Evolutionary conservation across 805 yeast genomes (phyloP).

Genomic region (Yamadazyma philogaea): DNA sequence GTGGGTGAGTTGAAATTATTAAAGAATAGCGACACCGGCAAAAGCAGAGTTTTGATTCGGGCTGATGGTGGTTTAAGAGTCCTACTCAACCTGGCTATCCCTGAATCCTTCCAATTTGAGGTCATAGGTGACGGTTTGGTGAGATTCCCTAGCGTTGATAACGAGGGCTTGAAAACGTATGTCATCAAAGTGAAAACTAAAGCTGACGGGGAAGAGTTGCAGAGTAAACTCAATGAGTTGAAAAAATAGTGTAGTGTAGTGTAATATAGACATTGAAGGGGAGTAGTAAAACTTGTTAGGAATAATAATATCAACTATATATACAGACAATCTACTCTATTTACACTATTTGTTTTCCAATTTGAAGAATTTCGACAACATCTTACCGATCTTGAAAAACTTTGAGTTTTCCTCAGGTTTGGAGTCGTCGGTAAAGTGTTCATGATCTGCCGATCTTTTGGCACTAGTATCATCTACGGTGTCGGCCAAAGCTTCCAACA

Average conservation of each 20-base stretch:
- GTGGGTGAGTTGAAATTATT: constrained; percentile 80
- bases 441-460: constrained; percentile 52
- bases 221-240: constrained; percentile 26
- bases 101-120: constrained; percentile 56
- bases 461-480: constrained; percentile 80
- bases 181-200: constrained; percentile 73
- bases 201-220: constrained; percentile 59
- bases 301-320: constrained; percentile 5
- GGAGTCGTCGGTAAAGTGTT: constrained; percentile 32
- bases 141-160: constrained; percentile 60
- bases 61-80: constrained; percentile 88
- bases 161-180: constrained; percentile 59
- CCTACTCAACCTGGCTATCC: constrained; percentile 62
- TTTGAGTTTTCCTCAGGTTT: constrained; percentile 31
- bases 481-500: constrained; percentile 93
- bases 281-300: not conserved
- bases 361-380: constrained; percentile 57
- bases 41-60: constrained; percentile 71
- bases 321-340: constrained; percentile 9
- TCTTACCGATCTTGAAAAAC: constrained; percentile 54
- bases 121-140: constrained; percentile 64
- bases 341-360: constrained; percentile 20
- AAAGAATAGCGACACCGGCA: constrained; percentile 54
- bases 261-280: constrained; percentile 4
- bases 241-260: constrained; percentile 9